Evolutionary conservation across 1,139 yeast species (phyloP).

Genomic region (Kodamaea suecica): DNA sequence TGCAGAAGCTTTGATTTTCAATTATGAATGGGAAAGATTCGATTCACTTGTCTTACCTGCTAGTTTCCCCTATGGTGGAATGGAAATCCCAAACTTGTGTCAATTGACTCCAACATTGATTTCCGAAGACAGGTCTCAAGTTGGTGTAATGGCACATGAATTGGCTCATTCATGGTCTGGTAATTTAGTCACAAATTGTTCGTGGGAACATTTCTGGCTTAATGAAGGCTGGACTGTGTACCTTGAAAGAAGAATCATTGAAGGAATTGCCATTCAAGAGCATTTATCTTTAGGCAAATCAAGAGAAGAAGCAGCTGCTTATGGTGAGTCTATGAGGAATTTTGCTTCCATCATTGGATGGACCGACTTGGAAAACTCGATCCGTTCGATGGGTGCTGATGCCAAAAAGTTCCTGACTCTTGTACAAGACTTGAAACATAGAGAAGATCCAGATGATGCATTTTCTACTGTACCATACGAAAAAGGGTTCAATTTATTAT

Average conservation of each 20-base stretch:
- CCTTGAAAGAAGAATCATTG: conserved; percentile 79
- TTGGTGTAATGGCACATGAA: conserved; percentile 88
- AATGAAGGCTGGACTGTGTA: conserved; percentile 98
- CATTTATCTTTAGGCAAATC: conserved; percentile 12
- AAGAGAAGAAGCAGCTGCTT: conserved; percentile 22
- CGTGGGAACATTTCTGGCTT: conserved; percentile 94
- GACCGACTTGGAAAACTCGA: conserved; percentile 70
- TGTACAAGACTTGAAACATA: conserved; percentile 65
- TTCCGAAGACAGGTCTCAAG: conserved; percentile 82
- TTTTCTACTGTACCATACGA: conserved; percentile 89
- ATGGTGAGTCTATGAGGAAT: conserved; percentile 76
- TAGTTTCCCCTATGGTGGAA: conserved; percentile 91
- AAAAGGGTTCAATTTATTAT: conserved; percentile 80
- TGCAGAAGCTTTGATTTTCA: conserved; percentile 78
- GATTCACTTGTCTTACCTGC: conserved; percentile 79
- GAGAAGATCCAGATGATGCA: conserved; percentile 82
- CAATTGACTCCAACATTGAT: conserved; percentile 89
- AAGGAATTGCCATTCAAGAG: conserved; percentile 40
- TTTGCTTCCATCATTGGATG: conserved; percentile 86
- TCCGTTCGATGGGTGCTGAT: conserved; percentile 56
- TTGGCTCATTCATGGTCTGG: conserved; percentile 94
- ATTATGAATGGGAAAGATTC: conserved; percentile 82
- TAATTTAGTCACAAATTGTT: conserved; percentile 80
- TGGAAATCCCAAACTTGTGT: conserved; percentile 92
- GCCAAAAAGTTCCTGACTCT: conserved; percentile 58